A percentile compares a stretch with the other conserved stretches of the same genome.
phyloP scores from a whole-genome alignment of 2,329 filamentous ascomycete species.

The Gnomoniopsis sp. region DNA sequence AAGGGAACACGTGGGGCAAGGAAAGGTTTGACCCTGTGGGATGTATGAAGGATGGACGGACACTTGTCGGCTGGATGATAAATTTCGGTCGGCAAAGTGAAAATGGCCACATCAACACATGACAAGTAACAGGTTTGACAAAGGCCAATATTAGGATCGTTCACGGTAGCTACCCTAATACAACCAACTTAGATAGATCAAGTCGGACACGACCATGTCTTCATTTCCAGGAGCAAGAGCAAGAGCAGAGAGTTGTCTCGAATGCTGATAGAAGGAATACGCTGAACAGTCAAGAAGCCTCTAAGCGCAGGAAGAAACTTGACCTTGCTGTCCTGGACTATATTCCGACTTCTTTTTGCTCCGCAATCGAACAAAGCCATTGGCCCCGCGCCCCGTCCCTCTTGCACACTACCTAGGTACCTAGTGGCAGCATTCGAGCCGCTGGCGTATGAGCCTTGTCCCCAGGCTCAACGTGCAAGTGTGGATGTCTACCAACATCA shows the following conservation, averaged over 20 bases:
- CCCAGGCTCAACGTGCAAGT: not conserved
- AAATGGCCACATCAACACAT: not conserved
- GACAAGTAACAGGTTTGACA: not conserved
- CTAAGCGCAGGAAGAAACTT: too few species aligned
- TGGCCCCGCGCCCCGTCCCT: too few species aligned
- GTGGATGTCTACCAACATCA: too few species aligned
- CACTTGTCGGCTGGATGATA: not conserved
- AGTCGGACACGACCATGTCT: not conserved
- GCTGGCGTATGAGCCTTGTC: not conserved
- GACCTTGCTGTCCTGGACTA: too few species aligned
- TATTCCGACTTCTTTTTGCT: too few species aligned
- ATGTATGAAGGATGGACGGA: too few species aligned
- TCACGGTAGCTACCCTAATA: not conserved
- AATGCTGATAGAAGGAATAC: too few species aligned
- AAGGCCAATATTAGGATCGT: not conserved
- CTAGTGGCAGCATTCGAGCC: not conserved
- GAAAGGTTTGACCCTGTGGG: not conserved
- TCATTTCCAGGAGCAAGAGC: too few species aligned
- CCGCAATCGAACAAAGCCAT: too few species aligned
- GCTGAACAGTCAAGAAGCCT: too few species aligned
- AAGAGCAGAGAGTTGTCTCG: too few species aligned
- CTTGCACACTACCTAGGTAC: too few species aligned
- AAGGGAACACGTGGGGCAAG: not conserved
- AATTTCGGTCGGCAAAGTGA: not conserved
- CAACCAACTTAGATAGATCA: not conserved